Base-by-base conservation (phyloP, 345 rosid species). In the Arabis alpina region DNA sequence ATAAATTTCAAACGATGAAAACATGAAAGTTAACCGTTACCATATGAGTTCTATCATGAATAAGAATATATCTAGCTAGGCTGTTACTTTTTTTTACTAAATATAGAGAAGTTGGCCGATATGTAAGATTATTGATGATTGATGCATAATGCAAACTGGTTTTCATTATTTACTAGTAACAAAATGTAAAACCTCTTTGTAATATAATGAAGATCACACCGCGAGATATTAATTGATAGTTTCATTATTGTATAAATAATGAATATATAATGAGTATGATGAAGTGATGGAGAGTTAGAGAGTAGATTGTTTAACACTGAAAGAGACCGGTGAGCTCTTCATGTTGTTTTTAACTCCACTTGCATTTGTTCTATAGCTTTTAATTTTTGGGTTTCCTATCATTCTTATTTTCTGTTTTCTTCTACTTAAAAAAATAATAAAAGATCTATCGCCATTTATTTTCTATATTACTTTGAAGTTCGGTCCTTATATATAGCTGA, bases 311-410 rank as follows among this genome's bases (percentile, higher is more conserved):
- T 66, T 34, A 67, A 24, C 47, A 44, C 48, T 60, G 78, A 74
- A 59, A 75, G 74, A 68, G 79, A 75, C 75, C 12, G 25, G 55
- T 56, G 79, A 70, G 71, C 5, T 76, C 66, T 76, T 76, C 79
- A 68, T 69, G 74, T 75, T 68, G 70, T 69, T 70, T 75, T 49
- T 76, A 69, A 69, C 79, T 76, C 71, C 71, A 76, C 71, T 76
- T 76, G 75, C 75, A 76, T 63, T 75, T 75, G 70, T 66, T 68
- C 58, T 56, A 40, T 62, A 62, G 66, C 79, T 76, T 69, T 55
- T 69, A 54, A 48, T 63, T 64, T 36, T 62, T 75, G 65, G 32
- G 70, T 14, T 61, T 69, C 59, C 56, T 48, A 37, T 68, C 65
- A 62, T 69, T 75, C 65, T 62, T 23, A 48, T 69, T 62, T 69